A percentile compares a stretch with the other conserved stretches of the same genome.
phyloP scores from a whole-genome alignment of 2,329 filamentous ascomycete genomes.

The Arthrinium phaeospermum region DNA sequence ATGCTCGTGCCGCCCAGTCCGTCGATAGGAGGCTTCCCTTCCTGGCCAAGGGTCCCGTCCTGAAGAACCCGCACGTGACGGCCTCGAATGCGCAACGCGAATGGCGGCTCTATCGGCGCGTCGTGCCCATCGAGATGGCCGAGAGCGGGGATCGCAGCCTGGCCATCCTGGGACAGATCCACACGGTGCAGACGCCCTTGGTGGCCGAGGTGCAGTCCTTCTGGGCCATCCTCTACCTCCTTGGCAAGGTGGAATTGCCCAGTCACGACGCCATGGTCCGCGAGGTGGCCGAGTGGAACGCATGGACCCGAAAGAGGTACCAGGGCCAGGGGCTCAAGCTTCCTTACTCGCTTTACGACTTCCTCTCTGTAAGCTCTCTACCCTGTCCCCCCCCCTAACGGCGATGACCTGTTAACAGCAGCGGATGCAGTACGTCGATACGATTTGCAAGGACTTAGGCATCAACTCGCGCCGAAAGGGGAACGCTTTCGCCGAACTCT shows the following conservation, averaged over 20 bases:
- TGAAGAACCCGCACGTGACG: neutral
- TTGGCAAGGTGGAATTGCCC: constrained; percentile 38
- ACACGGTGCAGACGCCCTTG: constrained; percentile 34
- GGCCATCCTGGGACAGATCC: constrained; percentile 32
- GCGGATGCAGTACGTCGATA: constrained; percentile 20
- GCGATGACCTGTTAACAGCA: neutral
- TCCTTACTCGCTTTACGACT: constrained; percentile 26
- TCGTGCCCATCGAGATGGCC: constrained; percentile 22
- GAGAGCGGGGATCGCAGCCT: constrained; percentile 29
- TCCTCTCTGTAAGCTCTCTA: neutral
- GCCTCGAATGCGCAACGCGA: constrained; percentile 19
- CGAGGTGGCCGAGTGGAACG: constrained; percentile 41
- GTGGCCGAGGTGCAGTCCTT: constrained; percentile 39
- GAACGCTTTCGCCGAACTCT: neutral
- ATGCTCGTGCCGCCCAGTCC: constrained; percentile 26
- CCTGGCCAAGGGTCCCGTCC: constrained; percentile 22
- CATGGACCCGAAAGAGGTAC: constrained; percentile 37
- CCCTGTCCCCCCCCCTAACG: no score
- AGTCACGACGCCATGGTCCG: constrained; percentile 33
- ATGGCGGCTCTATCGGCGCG: constrained; percentile 25
- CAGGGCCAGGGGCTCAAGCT: constrained; percentile 16
- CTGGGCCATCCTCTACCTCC: constrained; percentile 39
- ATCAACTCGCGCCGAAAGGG: constrained; percentile 24
- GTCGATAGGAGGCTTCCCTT: constrained; percentile 28
- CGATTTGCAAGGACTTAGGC: constrained; percentile 31